Conservation (phyloP, 1,284 basidiomycete species). For the Boletus chippewaensis region DNA sequence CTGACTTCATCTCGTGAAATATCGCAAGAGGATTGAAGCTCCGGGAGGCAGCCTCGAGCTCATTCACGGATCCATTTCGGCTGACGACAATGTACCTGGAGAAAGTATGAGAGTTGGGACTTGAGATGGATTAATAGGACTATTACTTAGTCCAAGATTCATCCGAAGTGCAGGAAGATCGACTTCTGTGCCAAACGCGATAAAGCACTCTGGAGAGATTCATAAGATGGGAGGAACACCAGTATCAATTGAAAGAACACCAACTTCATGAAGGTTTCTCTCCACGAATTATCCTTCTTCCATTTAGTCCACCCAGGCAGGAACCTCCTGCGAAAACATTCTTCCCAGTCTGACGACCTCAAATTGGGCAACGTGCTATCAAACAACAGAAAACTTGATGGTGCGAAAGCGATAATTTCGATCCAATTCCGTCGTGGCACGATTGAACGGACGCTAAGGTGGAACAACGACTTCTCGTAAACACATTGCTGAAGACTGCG, state of each 20-base stretch:
- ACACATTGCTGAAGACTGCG: conserved; percentile 42
- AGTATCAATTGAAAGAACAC: conserved; percentile 8
- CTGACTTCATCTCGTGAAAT: conserved; percentile 70
- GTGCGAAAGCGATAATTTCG: conserved; percentile 56
- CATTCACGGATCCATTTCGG: conserved; percentile 65
- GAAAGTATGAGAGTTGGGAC: neutral
- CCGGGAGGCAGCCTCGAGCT: conserved; percentile 58
- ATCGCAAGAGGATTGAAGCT: conserved; percentile 57
- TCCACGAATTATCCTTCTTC: conserved; percentile 59
- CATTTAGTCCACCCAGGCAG: conserved; percentile 65
- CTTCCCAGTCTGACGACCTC: conserved; percentile 59
- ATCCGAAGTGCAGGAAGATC: conserved; percentile 62
- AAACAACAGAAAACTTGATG: conserved; percentile 55
- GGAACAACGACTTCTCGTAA: conserved; percentile 48
- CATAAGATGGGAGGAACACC: neutral
- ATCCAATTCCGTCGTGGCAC: conserved; percentile 72
- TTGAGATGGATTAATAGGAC: neutral
- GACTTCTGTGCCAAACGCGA: conserved; percentile 59
- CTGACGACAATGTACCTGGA: conserved; percentile 65
- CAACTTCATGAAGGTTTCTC: conserved; percentile 55
- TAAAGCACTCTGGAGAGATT: conserved; percentile 43
- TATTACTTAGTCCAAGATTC: conserved; percentile 75
- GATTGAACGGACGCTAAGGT: conserved; percentile 51
- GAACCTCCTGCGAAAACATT: conserved; percentile 61
- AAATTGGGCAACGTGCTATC: conserved; percentile 62